Conservation (phyloP, 208 protist genomes). For the Trypanosoma mega region DNA sequence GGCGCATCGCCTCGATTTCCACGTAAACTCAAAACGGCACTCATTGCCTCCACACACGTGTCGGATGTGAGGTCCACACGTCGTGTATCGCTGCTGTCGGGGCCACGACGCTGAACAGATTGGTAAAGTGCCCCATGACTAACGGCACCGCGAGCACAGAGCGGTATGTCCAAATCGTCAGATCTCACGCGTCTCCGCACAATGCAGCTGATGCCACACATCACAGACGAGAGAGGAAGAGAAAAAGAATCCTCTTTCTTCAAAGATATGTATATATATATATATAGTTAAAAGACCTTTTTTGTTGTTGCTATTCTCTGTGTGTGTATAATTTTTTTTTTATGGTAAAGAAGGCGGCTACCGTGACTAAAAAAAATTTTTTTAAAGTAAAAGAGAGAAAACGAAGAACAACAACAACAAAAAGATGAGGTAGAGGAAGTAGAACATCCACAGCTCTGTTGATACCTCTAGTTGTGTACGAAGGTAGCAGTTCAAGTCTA, state of each 20-base stretch:
- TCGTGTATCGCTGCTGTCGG: conserved; percentile 12
- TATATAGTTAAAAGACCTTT: background rate
- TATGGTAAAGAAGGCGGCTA: too few species aligned
- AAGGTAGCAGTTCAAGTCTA: too few species aligned
- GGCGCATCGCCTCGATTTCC: conserved; percentile 37
- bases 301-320: too few species aligned
- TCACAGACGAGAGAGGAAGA: conserved; percentile 5
- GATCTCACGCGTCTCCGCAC: background rate
- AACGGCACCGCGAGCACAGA: conserved; percentile 8
- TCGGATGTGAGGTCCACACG: background rate
- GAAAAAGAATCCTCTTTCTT: conserved; percentile 3
- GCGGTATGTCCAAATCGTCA: background rate
- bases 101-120: conserved; percentile 20
- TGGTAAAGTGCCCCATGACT: background rate
- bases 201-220: conserved; percentile 35
- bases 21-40: conserved; percentile 66
- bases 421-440: too few species aligned
- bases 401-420: too few species aligned
- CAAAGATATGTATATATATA: conserved; percentile 20
- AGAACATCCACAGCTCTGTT: too few species aligned
- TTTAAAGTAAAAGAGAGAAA: too few species aligned
- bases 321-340: too few species aligned
- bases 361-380: too few species aligned
- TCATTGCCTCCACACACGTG: conserved; percentile 40
- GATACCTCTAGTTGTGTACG: too few species aligned